Evolutionary conservation across 1,139 yeast genomes (phyloP), one percentile per base, ranked within the genome.

Genomic region (Saccharomycopsis hybrid): DNA sequence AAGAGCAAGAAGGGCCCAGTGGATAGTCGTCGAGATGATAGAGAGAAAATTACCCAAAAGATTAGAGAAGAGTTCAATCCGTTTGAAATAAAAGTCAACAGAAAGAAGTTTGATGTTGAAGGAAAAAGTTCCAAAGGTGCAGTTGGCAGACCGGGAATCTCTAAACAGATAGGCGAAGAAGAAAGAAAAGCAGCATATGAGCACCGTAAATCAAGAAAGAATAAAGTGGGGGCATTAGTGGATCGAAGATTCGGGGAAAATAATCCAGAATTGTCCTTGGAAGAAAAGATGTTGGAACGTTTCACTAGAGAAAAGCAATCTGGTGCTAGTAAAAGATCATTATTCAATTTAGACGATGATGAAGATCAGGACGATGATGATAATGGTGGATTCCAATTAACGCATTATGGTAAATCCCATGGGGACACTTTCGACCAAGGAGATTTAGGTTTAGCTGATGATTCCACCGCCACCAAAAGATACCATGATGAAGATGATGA

Each of bases 241-340:
- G 98, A 94, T 70, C 76, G 88, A 59, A 80, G 98, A 67, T 92
- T 94, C 65, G 99, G 98, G 63, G 98, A 92, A 63, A 77, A 79
- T 59, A 82, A 87, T 65, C 70, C 76, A 36, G 69, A 74, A 46
- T 63, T 94, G 72, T 78, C 84, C 25, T 81, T 82, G 11, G 98
- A 94, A 65, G 97, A 92, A 60, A 87, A 85, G 65, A 90, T 90
- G 96, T 76, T 92, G 68, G 96, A 85, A 61, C 81, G 98, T 69
- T 94, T 88, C 68, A 86, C 96, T 1, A 77, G 82, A 54, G 98
- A 92, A 70, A 77, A 87, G 64, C 94, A 86, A 64, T 74, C 77
- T 48, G 69, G 78, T 1, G 71, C 74, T 25, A 54, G 57, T 4
- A 79, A 74, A 59, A 70, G 70, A 53, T 76, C 80, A 45, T 65